Base-by-base conservation (phyloP, 139 green algal genomes). In the Chloropicon primus region DNA sequence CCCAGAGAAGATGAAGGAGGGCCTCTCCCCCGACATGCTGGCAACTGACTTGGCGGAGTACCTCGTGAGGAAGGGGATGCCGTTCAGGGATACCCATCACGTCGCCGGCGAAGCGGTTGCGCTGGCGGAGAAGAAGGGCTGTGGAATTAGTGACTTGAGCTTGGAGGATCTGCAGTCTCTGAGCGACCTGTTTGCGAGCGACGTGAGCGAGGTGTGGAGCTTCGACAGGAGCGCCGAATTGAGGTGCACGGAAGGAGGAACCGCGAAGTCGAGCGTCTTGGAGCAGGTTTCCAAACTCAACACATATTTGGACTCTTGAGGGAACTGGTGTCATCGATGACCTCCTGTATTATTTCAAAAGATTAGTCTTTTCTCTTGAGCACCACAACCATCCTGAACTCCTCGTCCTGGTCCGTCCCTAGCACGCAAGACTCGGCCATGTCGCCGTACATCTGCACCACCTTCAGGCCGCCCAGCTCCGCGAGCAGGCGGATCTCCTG, bases 11-110 rank as follows among this genome's bases (percentile, higher is more conserved):
- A 97, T 99, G 90, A 78, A 87, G 27, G 77, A 71, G 85, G 93
- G 90, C 2, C 87, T 97, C 22, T 96, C 90, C 1, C 84, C 86
- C 1, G 93, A 97, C 84, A 97, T 99, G 93, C 88, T 98, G 27
- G 96, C 96, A 71, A 99, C 96, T 10, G 95, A 97, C 77, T 85
- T 99, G 72, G 96, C 96, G 2, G 96, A 99, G 89, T 99, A 99
- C 88, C 91, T 99, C 1, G 96, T 99, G 27, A 90, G 96, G 82
- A 98, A 98, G 87, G 92, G 89, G 71, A 80, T 84, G 73, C 91
- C 91, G 2, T 97, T 96, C 83, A 83, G 94, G 22, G 94, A 98
- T 81, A 98, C 94, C 21, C 94, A 98, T 80, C 93, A 98, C 88
- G 92, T 97, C 80, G 88, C 83, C 72, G 94, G 80, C 2, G 90